Evolutionary conservation across 805 yeast species (phyloP).

Genomic region (Candida tallmaniae): DNA sequence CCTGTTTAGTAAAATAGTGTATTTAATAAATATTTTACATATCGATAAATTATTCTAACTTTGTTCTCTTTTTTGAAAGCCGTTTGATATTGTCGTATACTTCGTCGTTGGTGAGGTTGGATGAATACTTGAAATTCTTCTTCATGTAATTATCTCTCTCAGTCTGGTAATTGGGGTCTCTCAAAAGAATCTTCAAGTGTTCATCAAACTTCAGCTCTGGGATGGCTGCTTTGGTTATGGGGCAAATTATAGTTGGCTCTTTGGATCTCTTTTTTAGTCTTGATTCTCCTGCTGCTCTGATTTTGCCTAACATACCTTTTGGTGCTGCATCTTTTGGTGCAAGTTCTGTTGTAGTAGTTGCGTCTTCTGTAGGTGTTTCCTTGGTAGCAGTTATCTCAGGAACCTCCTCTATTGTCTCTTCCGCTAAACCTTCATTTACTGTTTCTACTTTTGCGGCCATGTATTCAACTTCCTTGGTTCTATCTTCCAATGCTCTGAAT

Average conservation of each 20-base stretch:
- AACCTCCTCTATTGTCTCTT: neutral
- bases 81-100: conserved; percentile 59
- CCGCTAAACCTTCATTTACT: neutral
- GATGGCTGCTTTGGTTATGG: conserved; percentile 68
- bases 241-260: conserved; percentile 56
- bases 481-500: conserved; percentile 55
- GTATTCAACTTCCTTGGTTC: conserved; percentile 24
- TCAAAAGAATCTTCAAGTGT: conserved; percentile 63
- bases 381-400: neutral
- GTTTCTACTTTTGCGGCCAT: conserved; percentile 8
- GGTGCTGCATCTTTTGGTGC: neutral
- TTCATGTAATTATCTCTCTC: conserved; percentile 60
- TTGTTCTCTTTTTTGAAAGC: conserved; percentile 28
- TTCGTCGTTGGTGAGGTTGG: conserved; percentile 51
- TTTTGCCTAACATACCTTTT: conserved; percentile 40
- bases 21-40: conserved; percentile 16
- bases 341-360: neutral
- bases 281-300: conserved; percentile 68
- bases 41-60: conserved; percentile 2
- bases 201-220: conserved; percentile 67
- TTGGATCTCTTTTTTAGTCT: conserved; percentile 34
- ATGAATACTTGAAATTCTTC: conserved; percentile 46
- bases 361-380: neutral
- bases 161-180: conserved; percentile 75
- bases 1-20: conserved; percentile 16